Evolutionary conservation across 352 stramenopile species (phyloP), one percentile per base, ranked within the genome.

Genomic region (Blastocystis sp.): DNA sequence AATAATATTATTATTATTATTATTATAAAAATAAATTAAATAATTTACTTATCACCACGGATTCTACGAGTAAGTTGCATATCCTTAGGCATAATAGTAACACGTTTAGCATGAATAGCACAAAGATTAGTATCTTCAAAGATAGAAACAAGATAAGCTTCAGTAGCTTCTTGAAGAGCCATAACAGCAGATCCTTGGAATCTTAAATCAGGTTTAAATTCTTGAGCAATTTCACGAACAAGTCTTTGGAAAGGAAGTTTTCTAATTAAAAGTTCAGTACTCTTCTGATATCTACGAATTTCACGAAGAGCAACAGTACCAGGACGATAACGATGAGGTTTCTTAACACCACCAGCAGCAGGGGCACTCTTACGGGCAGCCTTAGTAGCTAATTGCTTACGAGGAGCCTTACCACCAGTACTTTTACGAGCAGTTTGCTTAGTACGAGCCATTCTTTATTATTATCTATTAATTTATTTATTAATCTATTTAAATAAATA

Each of bases 341-440:
- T 92, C 80, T 93, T 93, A 16, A 93, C 81, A 48, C 81, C 82
- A 46, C 83, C 83, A 35, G 82, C 80, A 10, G 80, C 78, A 34
- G 82, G 82, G 41, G 81, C 80, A 23, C 72, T 83, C 76, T 93
- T 93, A 54, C 83, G 80, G 19, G 81, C 78, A 35, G 82, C 79
- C 75, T 91, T 91, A 41, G 72, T 78, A 57, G 83, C 83, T 16
- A 93, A 70, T 72, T 93, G 82, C 77, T 91, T 91, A 58, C 83
- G 78, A 19, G 83, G 83, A 10, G 82, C 83, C 75, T 93, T 93
- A 69, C 83, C 83, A 45, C 83, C 83, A 36, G 83, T 80, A 41
- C 81, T 92, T 72, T 94, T 94, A 70, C 84, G 80, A 18, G 85
- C 83, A 33, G 83, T 94, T 72, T 94, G 83, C 75, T 94, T 93